Evolutionary conservation across 192 early-diverging fungal genomes (phyloP).

Genomic region (Coemansia sp.): DNA sequence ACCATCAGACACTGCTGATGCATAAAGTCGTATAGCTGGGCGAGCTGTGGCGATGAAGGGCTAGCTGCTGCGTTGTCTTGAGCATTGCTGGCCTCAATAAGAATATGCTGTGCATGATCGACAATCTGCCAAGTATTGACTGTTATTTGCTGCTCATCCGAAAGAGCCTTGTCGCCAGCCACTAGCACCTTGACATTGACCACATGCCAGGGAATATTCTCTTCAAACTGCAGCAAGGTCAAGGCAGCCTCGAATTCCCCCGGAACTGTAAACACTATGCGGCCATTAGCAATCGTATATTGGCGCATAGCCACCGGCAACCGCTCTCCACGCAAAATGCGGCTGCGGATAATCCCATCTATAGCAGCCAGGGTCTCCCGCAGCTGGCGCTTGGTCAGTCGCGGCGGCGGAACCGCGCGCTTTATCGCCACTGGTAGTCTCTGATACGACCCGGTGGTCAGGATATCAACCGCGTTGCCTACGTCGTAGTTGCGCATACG

Average conservation of each 20-base stretch:
- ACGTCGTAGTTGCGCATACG: slow-evolving; percentile 81
- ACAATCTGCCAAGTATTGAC: slow-evolving; percentile 36
- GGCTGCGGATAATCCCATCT: slow-evolving; percentile 68
- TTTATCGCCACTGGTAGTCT: slow-evolving; percentile 74
- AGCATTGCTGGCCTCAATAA: slow-evolving; percentile 22
- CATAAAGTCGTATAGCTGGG: slow-evolving; percentile 72
- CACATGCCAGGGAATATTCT: slow-evolving; percentile 66
- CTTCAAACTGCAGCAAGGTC: slow-evolving; percentile 63
- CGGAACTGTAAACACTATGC: slow-evolving; percentile 66
- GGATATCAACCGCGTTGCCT: slow-evolving; percentile 76
- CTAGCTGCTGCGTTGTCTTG: neutral
- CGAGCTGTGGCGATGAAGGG: slow-evolving; percentile 58
- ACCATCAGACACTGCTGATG: slow-evolving; percentile 65
- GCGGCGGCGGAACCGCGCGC: slow-evolving; percentile 60
- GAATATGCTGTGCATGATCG: slow-evolving; percentile 30
- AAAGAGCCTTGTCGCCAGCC: slow-evolving; percentile 26
- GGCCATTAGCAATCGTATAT: slow-evolving; percentile 64
- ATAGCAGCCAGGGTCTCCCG: slow-evolving; percentile 60
- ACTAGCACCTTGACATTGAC: slow-evolving; percentile 70
- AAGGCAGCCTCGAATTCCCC: slow-evolving; percentile 61
- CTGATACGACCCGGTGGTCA: slow-evolving; percentile 80
- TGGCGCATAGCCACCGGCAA: slow-evolving; percentile 66
- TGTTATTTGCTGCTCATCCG: slow-evolving; percentile 22
- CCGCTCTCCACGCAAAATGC: slow-evolving; percentile 70
- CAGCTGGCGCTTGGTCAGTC: slow-evolving; percentile 60